Evolutionary conservation across 1,139 yeast genomes (phyloP), one percentile per base, ranked within the genome.

Genomic region (Geotrichum candidum): DNA sequence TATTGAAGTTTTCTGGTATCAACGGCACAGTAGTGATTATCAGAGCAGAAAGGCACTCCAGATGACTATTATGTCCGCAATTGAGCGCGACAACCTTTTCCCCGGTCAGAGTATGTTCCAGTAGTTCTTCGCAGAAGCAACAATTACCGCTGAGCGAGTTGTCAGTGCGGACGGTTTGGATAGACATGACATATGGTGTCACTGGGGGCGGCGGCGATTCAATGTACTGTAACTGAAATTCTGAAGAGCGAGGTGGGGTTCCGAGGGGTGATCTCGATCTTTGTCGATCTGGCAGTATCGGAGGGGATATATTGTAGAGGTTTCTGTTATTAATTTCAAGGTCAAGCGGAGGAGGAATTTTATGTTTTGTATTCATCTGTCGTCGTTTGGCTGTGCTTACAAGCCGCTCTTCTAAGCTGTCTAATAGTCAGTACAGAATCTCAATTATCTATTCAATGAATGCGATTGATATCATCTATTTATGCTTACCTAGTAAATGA

Each of bases 81-180:
- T 64, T 57, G 25, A 70, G 61, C 9, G 64, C 59, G 15, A 69
- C 64, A 2, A 69, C 62, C 45, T 64, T 60, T 58, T 70, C 73
- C 15, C 68, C 69, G 10, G 66, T 65, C 11, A 70, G 61, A 7
- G 66, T 60, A 52, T 65, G 57, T 25, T 67, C 69, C 25, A 70
- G 62, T 2, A 68, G 61, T 57, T 69, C 71, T 58, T 70, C 73
- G 58, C 73, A 70, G 56, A 70, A 68, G 56, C 72, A 70, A 61
- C 73, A 70, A 23, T 58, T 62, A 15, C 67, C 70, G 10, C 58
- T 62, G 6, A 69, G 61, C 2, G 68, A 65, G 45, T 63, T 64
- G 50, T 65, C 68, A 9, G 61, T 56, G 23, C 66, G 60, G 11
- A 33, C 56, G 1, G 54, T 31, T 35, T 56, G 62, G 1, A 59